These are phyloP conservation scores for Xerocomus amazonicus DNA, from an alignment of 1,284 basidiomycete genomes.

Conservation along the genomic window DNA sequence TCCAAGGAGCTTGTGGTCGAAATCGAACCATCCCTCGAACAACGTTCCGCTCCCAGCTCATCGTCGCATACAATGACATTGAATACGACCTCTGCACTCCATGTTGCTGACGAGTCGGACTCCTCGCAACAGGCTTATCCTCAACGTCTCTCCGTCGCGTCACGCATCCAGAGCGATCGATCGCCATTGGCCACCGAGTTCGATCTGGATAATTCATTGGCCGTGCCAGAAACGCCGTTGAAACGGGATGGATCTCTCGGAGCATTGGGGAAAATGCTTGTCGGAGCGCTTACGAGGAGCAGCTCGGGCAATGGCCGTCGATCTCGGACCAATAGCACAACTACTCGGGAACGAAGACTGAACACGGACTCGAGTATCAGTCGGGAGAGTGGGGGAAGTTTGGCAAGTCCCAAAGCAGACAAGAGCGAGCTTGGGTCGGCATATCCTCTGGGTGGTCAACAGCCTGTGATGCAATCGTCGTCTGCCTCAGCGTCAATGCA, in stretches of 20 bases:
- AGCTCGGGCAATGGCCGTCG: conserved; percentile 64
- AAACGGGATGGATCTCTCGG: conserved; percentile 58
- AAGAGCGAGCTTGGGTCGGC: conserved; percentile 44
- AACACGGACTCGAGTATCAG: conserved; percentile 69
- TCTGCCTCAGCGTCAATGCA: conserved; percentile 64
- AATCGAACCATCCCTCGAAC: conserved; percentile 54
- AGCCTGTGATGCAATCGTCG: conserved; percentile 54
- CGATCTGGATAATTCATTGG: conserved; percentile 54
- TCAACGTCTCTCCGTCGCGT: conserved; percentile 56
- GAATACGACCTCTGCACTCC: conserved; percentile 38
- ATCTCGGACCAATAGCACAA: conserved; percentile 73
- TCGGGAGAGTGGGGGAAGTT: conserved; percentile 69
- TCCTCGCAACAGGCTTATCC: conserved; percentile 50
- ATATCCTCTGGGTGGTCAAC: conserved; percentile 39
- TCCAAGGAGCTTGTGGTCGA: conserved; percentile 57
- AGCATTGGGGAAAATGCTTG: conserved; percentile 56
- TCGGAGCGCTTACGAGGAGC: conserved; percentile 43
- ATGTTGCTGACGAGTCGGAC: conserved; percentile 44
- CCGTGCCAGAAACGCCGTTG: conserved; percentile 43
- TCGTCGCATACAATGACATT: conserved; percentile 46
- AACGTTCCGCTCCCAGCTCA: conserved; percentile 40
- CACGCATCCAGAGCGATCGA: conserved; percentile 52
- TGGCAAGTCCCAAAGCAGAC: conserved; percentile 56
- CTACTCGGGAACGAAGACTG: conserved; percentile 58
- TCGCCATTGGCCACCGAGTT: conserved; percentile 53